Evolutionary conservation across 306 rosid species (phyloP).

Genomic region (Vigna angularis): DNA sequence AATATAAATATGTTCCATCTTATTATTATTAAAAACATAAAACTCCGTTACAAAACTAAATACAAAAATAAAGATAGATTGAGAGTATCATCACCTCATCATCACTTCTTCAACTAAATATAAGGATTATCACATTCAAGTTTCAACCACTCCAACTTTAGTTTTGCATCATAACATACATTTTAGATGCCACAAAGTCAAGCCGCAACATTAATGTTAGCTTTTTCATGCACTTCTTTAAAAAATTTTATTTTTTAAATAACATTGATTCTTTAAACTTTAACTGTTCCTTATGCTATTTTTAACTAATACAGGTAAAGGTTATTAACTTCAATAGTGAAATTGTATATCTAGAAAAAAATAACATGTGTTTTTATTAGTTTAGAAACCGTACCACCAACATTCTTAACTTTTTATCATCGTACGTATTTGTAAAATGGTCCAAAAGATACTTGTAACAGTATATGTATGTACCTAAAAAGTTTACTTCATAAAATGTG

Average conservation of each 20-base stretch:
- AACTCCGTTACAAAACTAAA: background rate
- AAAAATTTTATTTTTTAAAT: background rate
- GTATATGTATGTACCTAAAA: no score
- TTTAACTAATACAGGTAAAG: background rate
- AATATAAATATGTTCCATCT: no score
- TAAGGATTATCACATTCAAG: background rate
- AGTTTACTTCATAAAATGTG: background rate
- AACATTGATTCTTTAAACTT: background rate
- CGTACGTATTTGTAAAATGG: background rate
- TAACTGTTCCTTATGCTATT: background rate
- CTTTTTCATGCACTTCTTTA: background rate
- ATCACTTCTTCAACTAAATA: conserved; percentile 33
- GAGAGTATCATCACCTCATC: conserved; percentile 16
- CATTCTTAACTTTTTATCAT: background rate
- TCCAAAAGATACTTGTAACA: background rate
- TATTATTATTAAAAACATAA: no score
- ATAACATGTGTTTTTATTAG: background rate
- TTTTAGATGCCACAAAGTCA: background rate
- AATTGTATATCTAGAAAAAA: background rate
- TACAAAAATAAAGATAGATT: background rate
- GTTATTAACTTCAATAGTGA: background rate
- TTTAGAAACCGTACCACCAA: background rate
- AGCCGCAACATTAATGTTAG: background rate
- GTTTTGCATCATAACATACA: background rate
- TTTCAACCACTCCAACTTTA: conserved; percentile 22